Evolutionary conservation across 768 basidiomycete genomes (phyloP).

Genomic region (Myochromella boudieri): DNA sequence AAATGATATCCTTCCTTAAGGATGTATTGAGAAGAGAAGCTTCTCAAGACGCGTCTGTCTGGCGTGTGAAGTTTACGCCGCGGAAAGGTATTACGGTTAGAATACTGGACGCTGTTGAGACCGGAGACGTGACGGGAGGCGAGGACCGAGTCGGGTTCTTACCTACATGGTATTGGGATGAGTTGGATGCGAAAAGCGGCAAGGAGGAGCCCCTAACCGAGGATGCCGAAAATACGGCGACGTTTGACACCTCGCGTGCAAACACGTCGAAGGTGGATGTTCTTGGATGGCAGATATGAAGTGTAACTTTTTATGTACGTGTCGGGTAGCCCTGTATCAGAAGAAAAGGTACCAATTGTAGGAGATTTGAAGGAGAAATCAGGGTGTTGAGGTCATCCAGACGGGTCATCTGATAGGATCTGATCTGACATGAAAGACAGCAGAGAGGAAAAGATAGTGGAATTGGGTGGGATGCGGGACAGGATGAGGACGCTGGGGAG

Average conservation of each 20-base stretch:
- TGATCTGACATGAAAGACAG: conserved; percentile 14
- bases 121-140: conserved; percentile 58
- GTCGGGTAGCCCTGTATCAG: conserved; percentile 17
- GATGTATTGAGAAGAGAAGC: conserved; percentile 25
- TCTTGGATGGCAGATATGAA: conserved; percentile 27
- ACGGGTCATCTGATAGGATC: conserved; percentile 33
- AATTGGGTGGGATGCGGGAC: conserved; percentile 6
- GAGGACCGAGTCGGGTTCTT: conserved; percentile 82
- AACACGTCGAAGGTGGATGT: conserved; percentile 6
- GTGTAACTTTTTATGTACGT: conserved; percentile 2
- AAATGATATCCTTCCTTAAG: conserved; percentile 57
- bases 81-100: conserved; percentile 52
- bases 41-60: conserved; percentile 42
- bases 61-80: conserved; percentile 71
- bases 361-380: conserved; percentile 11
- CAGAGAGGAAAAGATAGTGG: conserved; percentile 1
- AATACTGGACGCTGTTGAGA: conserved; percentile 45
- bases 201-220: conserved; percentile 3
- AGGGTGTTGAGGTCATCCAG: conserved; percentile 28
- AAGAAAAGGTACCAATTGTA: conserved; percentile 15
- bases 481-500: background rate
- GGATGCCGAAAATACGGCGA: conserved; percentile 2
- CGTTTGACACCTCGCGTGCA: conserved; percentile 1
- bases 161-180: conserved; percentile 69
- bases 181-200: conserved; percentile 20